Conservation (phyloP, 1,139 yeast genomes). For the Scheffersomyces illinoinensis region DNA sequence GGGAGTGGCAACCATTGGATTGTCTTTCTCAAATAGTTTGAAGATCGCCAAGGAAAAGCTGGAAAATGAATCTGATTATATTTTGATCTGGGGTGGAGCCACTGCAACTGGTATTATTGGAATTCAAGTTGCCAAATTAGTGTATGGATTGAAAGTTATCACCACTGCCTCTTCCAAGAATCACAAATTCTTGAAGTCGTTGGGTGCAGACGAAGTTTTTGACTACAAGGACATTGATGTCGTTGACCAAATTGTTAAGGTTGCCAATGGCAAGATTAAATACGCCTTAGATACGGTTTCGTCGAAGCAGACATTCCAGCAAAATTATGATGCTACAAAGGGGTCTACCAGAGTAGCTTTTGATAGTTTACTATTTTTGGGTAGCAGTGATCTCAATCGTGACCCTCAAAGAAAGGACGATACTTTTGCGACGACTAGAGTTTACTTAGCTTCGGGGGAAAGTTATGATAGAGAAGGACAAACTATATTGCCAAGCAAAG, state of each 20-base stretch:
- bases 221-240: constrained; percentile 62
- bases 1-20: constrained; percentile 49
- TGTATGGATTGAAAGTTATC: constrained; percentile 40
- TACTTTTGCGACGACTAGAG: constrained; percentile 30
- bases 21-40: constrained; percentile 26
- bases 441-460: constrained; percentile 36
- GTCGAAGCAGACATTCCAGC: constrained; percentile 36
- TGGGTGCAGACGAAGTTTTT: constrained; percentile 64
- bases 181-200: constrained; percentile 36
- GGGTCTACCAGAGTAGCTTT: constrained; percentile 31
- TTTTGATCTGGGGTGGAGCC: constrained; percentile 51
- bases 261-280: constrained; percentile 39
- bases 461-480: constrained; percentile 9
- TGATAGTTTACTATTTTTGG: constrained; percentile 17
- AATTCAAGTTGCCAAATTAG: constrained; percentile 41
- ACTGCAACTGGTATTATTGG: constrained; percentile 47
- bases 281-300: constrained; percentile 63
- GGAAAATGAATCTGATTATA: constrained; percentile 24
- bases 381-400: constrained; percentile 8
- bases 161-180: constrained; percentile 40
- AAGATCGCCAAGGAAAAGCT: constrained; percentile 21
- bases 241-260: constrained; percentile 46
- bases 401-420: constrained; percentile 19
- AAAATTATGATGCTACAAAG: constrained; percentile 42
- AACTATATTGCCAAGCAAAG: constrained; percentile 20